These are phyloP conservation scores for Botrytis porri DNA, from an alignment of 2,329 filamentous ascomycete genomes.

Conservation along the genomic window DNA sequence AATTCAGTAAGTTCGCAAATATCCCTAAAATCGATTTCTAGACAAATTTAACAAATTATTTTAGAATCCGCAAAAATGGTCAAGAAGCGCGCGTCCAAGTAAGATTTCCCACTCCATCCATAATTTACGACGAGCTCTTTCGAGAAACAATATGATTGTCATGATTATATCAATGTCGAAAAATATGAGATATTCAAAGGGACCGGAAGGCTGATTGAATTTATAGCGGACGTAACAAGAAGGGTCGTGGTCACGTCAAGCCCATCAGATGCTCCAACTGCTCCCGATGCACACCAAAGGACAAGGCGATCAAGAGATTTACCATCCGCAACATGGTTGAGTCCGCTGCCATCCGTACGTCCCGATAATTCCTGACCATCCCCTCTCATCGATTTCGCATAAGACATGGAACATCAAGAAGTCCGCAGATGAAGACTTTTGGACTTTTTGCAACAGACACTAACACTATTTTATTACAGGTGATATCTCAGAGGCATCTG, in stretches of 20 bases:
- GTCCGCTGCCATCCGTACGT: constrained; percentile 98
- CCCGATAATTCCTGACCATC: constrained; percentile 5
- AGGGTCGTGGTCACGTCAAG: constrained; percentile 99
- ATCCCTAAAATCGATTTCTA: not conserved
- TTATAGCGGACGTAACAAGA: constrained; percentile 95
- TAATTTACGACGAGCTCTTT: not conserved
- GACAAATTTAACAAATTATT: constrained; percentile 9
- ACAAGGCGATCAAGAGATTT: constrained; percentile 99
- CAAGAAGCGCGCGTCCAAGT: constrained; percentile 71
- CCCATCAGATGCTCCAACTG: constrained; percentile 92
- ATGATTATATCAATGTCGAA: not conserved
- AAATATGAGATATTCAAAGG: not conserved
- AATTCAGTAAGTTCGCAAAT: constrained; percentile 26
- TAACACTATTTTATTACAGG: constrained; percentile 51
- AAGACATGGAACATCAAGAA: not conserved
- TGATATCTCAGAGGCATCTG: constrained; percentile 99
- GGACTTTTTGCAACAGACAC: not conserved
- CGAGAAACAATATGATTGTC: constrained; percentile 18
- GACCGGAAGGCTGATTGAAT: constrained; percentile 13
- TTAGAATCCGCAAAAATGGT: constrained; percentile 62
- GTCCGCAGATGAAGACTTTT: not conserved
- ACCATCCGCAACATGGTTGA: constrained; percentile 99
- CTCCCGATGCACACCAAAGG: constrained; percentile 72
- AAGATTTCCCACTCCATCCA: constrained; percentile 38
- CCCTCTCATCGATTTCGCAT: no score